A percentile compares a stretch with the other conserved stretches of the same genome.
Evolutionary conservation across 257 asterid genomes (phyloP).

Genomic region (Cynanchum wilfordii): DNA sequence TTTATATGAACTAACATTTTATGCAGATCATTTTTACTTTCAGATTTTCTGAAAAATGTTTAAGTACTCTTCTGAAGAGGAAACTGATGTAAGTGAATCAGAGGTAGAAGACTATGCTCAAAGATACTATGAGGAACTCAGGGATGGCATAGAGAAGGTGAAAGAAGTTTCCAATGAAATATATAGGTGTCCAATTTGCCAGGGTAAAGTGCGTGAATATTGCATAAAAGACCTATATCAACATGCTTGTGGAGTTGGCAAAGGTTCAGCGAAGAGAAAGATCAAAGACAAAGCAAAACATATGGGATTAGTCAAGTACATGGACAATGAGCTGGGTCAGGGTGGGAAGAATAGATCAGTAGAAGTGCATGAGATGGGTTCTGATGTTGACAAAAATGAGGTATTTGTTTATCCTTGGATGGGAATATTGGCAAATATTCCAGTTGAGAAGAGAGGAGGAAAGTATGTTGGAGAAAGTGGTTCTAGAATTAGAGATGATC

Average conservation of each 20-base stretch:
- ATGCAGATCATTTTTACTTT: not conserved
- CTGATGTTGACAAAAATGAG: not conserved
- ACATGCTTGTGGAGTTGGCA: conserved; percentile 13
- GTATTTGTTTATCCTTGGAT: conserved; percentile 26
- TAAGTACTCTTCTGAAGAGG: not conserved
- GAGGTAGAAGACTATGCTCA: conserved; percentile 3
- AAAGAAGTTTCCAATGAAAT: conserved; percentile 3
- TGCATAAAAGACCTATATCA: conserved; percentile 1
- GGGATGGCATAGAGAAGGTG: not conserved
- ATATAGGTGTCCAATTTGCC: conserved; percentile 8
- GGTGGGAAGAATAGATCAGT: not conserved
- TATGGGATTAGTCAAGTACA: not conserved
- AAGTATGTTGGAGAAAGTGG: conserved; percentile 40
- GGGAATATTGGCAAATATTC: conserved; percentile 52
- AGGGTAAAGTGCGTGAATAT: not conserved
- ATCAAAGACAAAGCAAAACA: not conserved
- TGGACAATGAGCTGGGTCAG: not conserved
- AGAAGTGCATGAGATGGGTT: not conserved
- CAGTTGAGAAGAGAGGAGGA: conserved; percentile 24
- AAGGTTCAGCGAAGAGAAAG: conserved; percentile 7
- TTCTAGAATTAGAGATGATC: conserved; percentile 30
- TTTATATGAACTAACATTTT: not conserved
- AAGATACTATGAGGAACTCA: conserved; percentile 1
- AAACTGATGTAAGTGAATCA: conserved; percentile 3
- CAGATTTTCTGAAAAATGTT: conserved; percentile 1